These are phyloP conservation scores for Hypoxylon lienhwacheense DNA, from an alignment of 495 filamentous ascomycete genomes.

Conservation along the genomic window DNA sequence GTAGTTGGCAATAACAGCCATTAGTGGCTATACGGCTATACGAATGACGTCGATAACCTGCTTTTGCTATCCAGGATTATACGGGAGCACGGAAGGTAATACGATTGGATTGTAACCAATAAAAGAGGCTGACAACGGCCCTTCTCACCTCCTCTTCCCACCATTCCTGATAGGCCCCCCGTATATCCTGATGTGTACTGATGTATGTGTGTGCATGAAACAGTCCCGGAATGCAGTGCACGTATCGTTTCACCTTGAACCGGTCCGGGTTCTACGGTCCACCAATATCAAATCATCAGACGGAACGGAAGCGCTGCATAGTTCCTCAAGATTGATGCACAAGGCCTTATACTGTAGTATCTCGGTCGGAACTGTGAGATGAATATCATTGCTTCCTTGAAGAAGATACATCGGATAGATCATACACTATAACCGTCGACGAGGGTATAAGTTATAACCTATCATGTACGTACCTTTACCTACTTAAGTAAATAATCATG, in stretches of 20 bases:
- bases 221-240: conserved; percentile 31
- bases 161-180: too few species aligned
- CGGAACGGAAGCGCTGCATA: conserved; percentile 30
- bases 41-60: background rate
- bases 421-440: conserved; percentile 1
- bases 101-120: conserved; percentile 8
- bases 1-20: too few species aligned
- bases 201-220: conserved; percentile 28
- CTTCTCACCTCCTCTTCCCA: background rate
- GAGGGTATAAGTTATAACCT: conserved; percentile 17
- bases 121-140: background rate
- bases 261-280: conserved; percentile 31
- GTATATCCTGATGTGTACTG: too few species aligned
- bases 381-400: conserved; percentile 12
- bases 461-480: too few species aligned
- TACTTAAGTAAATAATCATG: too few species aligned
- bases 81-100: too few species aligned
- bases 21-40: too few species aligned
- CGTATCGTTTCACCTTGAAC: conserved; percentile 29
- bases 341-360: conserved; percentile 5
- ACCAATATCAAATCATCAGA: conserved; percentile 31
- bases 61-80: background rate
- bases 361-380: conserved; percentile 29
- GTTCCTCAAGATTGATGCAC: conserved; percentile 24
- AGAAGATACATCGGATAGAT: conserved; percentile 27